A percentile compares a stretch with the other conserved stretches of the same genome.
These are phyloP conservation scores for Talaromyces adpressus DNA, from an alignment of 495 filamentous ascomycete genomes.

Conservation along the genomic window DNA sequence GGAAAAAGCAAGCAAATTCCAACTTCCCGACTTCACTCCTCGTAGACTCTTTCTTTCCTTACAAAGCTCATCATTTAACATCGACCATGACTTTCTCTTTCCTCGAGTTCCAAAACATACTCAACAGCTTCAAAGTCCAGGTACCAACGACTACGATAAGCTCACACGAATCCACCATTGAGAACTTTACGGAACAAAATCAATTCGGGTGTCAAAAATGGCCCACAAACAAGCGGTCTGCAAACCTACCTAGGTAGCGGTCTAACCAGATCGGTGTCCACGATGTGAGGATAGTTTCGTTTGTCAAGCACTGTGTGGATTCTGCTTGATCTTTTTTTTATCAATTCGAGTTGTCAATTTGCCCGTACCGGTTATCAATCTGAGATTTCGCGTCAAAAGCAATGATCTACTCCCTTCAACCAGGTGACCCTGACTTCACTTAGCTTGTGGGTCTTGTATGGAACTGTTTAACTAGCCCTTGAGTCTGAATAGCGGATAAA, in stretches of 20 bases:
- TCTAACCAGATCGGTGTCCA: neutral
- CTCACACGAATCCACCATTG: neutral
- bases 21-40: neutral
- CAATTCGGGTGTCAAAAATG: neutral
- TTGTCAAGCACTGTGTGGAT: neutral
- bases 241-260: neutral
- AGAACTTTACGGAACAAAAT: neutral
- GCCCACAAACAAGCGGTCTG: neutral
- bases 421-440: neutral
- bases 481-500: neutral
- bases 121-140: neutral
- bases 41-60: neutral
- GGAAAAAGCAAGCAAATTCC: neutral
- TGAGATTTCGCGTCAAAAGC: neutral
- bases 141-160: neutral
- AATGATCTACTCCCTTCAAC: neutral
- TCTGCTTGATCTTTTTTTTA: neutral
- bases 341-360: neutral
- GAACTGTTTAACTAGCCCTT: neutral
- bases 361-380: neutral
- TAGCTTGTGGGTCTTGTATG: neutral
- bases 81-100: neutral
- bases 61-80: neutral
- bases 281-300: neutral
- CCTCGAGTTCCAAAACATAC: neutral